Conservation (phyloP, 1,284 basidiomycete species). For the Trichosporon sp. region DNA sequence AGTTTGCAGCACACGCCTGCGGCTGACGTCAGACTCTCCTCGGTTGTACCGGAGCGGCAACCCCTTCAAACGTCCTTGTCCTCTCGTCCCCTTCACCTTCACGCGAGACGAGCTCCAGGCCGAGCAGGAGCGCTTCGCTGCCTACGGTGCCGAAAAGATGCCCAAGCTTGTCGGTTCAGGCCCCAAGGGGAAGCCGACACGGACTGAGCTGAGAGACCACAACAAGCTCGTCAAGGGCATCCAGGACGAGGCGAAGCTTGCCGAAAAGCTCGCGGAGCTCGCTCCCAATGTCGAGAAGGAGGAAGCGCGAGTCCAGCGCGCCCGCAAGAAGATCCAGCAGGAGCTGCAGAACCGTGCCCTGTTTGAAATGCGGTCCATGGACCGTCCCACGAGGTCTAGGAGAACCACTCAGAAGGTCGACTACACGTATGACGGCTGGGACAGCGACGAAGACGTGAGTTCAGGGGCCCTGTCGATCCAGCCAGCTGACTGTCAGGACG, state of each 20-base stretch:
- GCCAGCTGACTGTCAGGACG: constrained; percentile 11
- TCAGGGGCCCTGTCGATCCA: no score
- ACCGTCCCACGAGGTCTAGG: constrained; percentile 23
- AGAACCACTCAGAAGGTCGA: constrained; percentile 36
- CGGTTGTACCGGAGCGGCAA: constrained; percentile 46
- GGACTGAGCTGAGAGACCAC: constrained; percentile 17
- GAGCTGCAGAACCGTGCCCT: neutral
- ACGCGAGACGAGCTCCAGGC: constrained; percentile 31
- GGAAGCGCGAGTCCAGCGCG: constrained; percentile 25
- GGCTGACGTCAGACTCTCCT: constrained; percentile 32
- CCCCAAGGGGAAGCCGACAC: constrained; percentile 23
- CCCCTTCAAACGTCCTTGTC: constrained; percentile 48
- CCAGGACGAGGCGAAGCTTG: constrained; percentile 35
- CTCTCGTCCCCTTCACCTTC: constrained; percentile 30
- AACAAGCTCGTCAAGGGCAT: constrained; percentile 30
- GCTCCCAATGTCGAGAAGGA: constrained; percentile 43
- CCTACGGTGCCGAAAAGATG: constrained; percentile 16
- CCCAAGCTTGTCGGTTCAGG: constrained; percentile 21
- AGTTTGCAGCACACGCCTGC: constrained; percentile 10
- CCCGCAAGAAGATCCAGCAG: constrained; percentile 5
- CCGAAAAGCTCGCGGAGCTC: constrained; percentile 25
- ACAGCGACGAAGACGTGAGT: constrained; percentile 21
- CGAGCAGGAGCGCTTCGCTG: constrained; percentile 23
- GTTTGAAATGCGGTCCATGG: neutral
- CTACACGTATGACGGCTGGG: constrained; percentile 32